phyloP scores from a whole-genome alignment of 176 grass and related monocot genomes.

The Phoenix dactylifera region DNA sequence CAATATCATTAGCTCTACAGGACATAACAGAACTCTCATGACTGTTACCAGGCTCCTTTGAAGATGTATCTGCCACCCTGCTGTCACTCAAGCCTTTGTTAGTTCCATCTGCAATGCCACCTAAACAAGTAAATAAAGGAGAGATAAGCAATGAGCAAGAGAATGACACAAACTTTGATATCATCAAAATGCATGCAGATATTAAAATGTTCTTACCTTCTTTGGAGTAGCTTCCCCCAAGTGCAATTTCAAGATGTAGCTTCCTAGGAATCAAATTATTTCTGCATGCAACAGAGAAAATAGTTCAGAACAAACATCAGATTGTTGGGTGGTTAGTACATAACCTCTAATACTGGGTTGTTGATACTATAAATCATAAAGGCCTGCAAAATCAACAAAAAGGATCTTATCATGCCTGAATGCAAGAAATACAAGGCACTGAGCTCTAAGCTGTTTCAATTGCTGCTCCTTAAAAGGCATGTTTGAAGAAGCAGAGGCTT shows the following conservation, averaged over 20 bases:
- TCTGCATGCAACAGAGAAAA: conserved; percentile 36
- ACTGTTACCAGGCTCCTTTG: conserved; percentile 57
- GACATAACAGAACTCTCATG: conserved; percentile 54
- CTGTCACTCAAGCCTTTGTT: conserved; percentile 46
- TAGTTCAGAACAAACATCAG: neutral
- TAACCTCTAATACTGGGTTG: no score
- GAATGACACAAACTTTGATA: no score
- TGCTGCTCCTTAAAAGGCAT: conserved; percentile 90
- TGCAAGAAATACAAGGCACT: conserved; percentile 99
- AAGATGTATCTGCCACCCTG: conserved; percentile 69
- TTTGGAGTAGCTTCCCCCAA: conserved; percentile 41
- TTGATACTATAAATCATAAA: neutral
- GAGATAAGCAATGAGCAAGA: neutral
- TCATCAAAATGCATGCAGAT: no score
- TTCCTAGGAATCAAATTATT: conserved; percentile 82
- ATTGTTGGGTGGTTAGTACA: no score
- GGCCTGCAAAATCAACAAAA: neutral
- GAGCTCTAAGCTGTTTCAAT: conserved; percentile 96
- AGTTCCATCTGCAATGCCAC: conserved; percentile 30
- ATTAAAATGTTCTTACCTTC: conserved; percentile 49
- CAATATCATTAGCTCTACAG: conserved; percentile 43
- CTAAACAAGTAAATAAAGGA: conserved; percentile 27
- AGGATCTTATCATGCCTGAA: conserved; percentile 43
- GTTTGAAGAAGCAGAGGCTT: conserved; percentile 28
- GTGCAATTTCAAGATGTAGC: conserved; percentile 95